These are phyloP conservation scores for Rhynchosporium agropyri DNA, from an alignment of 2,329 filamentous ascomycete genomes.

Conservation along the genomic window DNA sequence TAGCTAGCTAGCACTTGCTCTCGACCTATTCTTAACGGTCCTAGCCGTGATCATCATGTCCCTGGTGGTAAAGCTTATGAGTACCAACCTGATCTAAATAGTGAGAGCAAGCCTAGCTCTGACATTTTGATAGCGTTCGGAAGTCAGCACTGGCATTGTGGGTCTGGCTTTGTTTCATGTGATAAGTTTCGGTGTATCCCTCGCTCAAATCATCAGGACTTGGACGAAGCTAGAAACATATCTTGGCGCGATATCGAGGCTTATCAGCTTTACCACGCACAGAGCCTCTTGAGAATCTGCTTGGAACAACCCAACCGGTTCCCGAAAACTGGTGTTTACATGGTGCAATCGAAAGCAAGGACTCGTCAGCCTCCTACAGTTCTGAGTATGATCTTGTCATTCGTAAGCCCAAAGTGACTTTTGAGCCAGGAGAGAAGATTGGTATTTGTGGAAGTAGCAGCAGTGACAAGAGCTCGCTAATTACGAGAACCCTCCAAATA, in stretches of 20 bases:
- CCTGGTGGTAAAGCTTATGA: conserved; percentile 42
- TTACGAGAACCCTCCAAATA: conserved; percentile 54
- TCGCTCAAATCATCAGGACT: conserved; percentile 28
- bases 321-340: conserved; percentile 32
- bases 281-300: conserved; percentile 29
- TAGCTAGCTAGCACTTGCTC: conserved; percentile 56
- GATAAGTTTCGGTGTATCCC: conserved; percentile 32
- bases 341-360: conserved; percentile 43
- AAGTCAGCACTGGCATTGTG: conserved; percentile 37
- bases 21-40: conserved; percentile 28
- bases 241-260: conserved; percentile 35
- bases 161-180: conserved; percentile 41
- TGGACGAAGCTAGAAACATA: conserved; percentile 40
- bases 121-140: neutral
- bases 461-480: conserved; percentile 49
- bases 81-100: conserved; percentile 7
- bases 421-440: conserved; percentile 54
- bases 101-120: neutral
- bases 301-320: conserved; percentile 22
- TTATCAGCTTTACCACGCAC: conserved; percentile 25
- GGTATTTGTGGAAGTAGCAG: conserved; percentile 51
- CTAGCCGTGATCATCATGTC: conserved; percentile 42
- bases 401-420: conserved; percentile 47
- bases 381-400: conserved; percentile 30
- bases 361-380: conserved; percentile 41